These are phyloP conservation scores for Blastobotrys serpentis DNA, from an alignment of 1,139 yeast genomes.

Conservation along the genomic window DNA sequence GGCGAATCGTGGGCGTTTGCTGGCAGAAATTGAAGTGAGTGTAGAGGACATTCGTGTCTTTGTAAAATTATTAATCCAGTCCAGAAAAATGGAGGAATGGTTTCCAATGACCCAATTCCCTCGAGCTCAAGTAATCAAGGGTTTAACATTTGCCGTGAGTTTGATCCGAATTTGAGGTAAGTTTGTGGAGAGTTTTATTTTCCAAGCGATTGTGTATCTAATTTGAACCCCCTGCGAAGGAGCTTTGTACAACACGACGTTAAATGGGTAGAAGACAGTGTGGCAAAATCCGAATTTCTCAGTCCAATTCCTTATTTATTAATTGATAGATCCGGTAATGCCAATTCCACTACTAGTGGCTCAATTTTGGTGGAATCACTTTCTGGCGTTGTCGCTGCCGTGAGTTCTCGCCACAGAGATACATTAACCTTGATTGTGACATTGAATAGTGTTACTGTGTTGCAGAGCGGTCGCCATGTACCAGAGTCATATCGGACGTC, in stretches of 20 bases:
- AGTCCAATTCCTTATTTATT: constrained; percentile 7
- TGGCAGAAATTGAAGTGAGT: constrained; percentile 1
- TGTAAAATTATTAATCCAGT: not conserved
- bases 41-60: not conserved
- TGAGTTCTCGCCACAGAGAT: not conserved
- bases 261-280: not conserved
- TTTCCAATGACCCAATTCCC: constrained; percentile 4
- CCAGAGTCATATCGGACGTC: constrained; percentile 2
- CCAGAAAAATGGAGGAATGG: constrained; percentile 1
- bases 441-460: not conserved
- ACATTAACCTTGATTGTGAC: not conserved
- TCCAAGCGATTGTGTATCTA: no score
- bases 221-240: not conserved
- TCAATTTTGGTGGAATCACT: constrained; percentile 1
- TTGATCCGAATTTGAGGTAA: constrained; percentile 7
- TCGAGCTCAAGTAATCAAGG: not conserved
- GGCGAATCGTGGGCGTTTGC: not conserved
- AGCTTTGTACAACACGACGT: constrained; percentile 1
- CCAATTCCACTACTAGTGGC: not conserved
- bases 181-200: not conserved
- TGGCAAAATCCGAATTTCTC: not conserved
- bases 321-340: not conserved
- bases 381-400: constrained; percentile 1
- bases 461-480: not conserved
- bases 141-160: constrained; percentile 6